Conservation (phyloP, 78 protist genomes). For the Creolimax fragrantissima region DNA sequence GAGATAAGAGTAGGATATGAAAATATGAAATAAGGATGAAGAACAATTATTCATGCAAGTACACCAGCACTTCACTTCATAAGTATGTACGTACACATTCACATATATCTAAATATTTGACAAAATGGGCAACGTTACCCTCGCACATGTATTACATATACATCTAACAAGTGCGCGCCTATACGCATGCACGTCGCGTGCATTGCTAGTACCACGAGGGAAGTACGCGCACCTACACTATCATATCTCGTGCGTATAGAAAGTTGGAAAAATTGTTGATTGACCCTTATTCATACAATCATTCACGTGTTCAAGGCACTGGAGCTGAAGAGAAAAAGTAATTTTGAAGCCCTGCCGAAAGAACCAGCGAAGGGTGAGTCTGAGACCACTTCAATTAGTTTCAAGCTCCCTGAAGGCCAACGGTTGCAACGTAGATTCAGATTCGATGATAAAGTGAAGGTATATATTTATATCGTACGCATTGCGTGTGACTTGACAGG, state of each 20-base stretch:
- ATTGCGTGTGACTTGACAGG: background rate
- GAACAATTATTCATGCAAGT: background rate
- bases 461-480: background rate
- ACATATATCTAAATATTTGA: background rate
- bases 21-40: background rate
- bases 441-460: background rate
- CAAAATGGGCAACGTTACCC: too few relatives aligned
- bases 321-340: background rate
- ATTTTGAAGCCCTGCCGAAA: background rate
- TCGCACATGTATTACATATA: background rate
- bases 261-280: too few relatives aligned
- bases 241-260: too few relatives aligned
- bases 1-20: background rate
- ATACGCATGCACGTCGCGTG: background rate
- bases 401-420: background rate
- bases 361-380: background rate
- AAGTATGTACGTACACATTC: background rate
- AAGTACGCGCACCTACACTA: too few relatives aligned
- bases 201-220: too few relatives aligned
- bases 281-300: too few relatives aligned
- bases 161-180: background rate
- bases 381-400: background rate
- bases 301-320: too few relatives aligned
- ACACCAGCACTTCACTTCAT: background rate
- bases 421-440: background rate